Base-by-base conservation (phyloP, 345 rosid species). In the Ailanthus altissimus region DNA sequence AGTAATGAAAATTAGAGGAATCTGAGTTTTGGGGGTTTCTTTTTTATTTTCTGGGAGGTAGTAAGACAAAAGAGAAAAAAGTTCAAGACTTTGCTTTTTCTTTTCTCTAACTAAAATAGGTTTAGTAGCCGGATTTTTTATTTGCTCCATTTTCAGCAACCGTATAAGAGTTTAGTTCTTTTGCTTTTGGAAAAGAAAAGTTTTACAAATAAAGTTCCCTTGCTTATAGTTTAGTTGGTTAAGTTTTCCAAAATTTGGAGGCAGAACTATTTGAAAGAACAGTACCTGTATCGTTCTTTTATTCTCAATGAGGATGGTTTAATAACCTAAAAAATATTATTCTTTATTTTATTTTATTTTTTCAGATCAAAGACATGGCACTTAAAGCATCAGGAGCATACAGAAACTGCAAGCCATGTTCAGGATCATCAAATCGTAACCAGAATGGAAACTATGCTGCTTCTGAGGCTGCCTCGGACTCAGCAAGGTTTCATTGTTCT, bases 311-410 rank as follows among this genome's bases (percentile, higher is more conserved):
- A 38, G 20, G 12, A 26, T 51, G 63, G 16, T n/a, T 70, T 75
- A 15, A 5, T 43, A n/a, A 75, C 38, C 40, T 4, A 28, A 12
- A 54, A 26, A 46, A 6, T 73, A 54, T 8, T n/a, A 47, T 60
- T 45, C 1, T 51, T 53, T 50, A 21, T 23, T 45, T 63, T 75
- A 23, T 43, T 15, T 49, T 66, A 65, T 18, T 57, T 21, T 75
- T 80, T 14, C 84, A 95, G 99, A 88, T 95, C 77, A 95, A 95
- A 85, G 99, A 93, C 79, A 95, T 95, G 70, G 99, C 99, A 46
- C 47, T 93, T 76, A 95, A 92, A 83, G 99, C 99, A 12, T 92
- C 98, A 13, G 98, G 98, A 46, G 98, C 94, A 6, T 93, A 95
- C 79, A 93, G 72, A 79, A 90, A 85, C 83, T 95, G 99, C 86